Base-by-base conservation (phyloP, 805 yeast species). In the Candida rishiriensis region DNA sequence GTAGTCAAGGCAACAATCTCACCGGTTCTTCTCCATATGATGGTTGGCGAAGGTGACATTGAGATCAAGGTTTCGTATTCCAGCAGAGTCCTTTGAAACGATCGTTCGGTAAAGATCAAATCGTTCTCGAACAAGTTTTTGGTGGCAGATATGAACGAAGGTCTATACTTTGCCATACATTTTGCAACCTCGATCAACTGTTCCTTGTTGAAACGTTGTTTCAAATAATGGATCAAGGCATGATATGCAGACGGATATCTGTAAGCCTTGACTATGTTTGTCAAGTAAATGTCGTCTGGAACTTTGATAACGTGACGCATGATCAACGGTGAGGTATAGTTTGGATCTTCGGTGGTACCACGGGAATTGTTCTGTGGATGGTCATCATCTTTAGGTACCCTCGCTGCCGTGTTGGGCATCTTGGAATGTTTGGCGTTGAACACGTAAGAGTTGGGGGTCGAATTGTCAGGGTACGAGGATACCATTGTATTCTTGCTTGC, bases 1-100 rank as follows among this genome's bases (percentile, higher is more conserved):
- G 82, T 80, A 5, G 89, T 83, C 10, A 85, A 78, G 9, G 86
- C 86, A 10, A 85, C 89, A 35, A 88, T 81, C 59, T 87, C 95
- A 10, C 95, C 95, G 0, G 95, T 84, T 34, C 95, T 68, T 54
- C 95, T 71, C 95, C 95, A 87, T 50, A 86, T 82, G 14, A 85
- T 80, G 3, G 91, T 83, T 1, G 95, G 95, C 1, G 87, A 78
- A 10, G 89, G 83, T 15, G 84, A 80, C 45, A 81, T 70, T 67
- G 66, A 70, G 59, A 67, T 79, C 71, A 46, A 72, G 52, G 51
- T 70, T 55, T 79, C 83, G 46, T 75, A 75, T 44, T 86, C 90
- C 54, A 73, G 49, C 17, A 79, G 54, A 0, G 82, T 71, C 40
- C 84, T 56, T 48, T 79, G 84, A 47, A 79, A 74, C 11, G 79